Conservation (phyloP, 352 stramenopile species). For the Globisporangium acanthophoron region DNA sequence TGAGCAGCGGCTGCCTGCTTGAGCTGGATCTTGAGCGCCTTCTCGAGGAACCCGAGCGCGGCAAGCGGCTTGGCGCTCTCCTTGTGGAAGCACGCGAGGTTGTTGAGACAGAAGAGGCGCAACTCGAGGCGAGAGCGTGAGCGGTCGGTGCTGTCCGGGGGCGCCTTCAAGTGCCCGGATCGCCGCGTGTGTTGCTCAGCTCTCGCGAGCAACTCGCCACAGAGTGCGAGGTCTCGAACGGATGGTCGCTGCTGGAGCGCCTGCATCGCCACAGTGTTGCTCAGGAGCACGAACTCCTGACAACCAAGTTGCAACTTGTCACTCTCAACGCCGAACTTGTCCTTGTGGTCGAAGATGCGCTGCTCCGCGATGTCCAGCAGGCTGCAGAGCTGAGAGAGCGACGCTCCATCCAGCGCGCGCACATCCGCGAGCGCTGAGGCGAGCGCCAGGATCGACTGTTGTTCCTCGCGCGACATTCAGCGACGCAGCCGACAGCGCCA, state of each 20-base stretch:
- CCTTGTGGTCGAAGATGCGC: conserved; percentile 43
- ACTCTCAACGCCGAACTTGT: conserved; percentile 29
- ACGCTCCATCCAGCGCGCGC: conserved; percentile 5
- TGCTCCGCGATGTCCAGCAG: conserved; percentile 34
- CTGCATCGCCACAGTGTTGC: conserved; percentile 54
- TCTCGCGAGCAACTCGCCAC: conserved; percentile 22
- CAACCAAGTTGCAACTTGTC: conserved; percentile 46
- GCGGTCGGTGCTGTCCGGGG: conserved; percentile 13
- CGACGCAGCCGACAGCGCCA: neutral
- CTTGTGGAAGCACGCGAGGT: conserved; percentile 57
- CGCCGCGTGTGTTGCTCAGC: conserved; percentile 54
- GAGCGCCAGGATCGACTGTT: conserved; percentile 36
- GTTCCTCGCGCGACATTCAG: conserved; percentile 19
- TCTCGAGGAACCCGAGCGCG: conserved; percentile 41
- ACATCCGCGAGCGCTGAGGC: conserved; percentile 31
- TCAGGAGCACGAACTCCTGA: conserved; percentile 60
- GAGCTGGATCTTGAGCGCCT: conserved; percentile 40
- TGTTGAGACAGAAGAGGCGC: conserved; percentile 56
- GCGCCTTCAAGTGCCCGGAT: conserved; percentile 29
- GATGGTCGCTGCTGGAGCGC: conserved; percentile 18
- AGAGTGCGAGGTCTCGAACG: conserved; percentile 10
- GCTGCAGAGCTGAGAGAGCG: conserved; percentile 10
- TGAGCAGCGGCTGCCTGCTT: conserved; percentile 9
- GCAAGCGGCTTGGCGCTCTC: conserved; percentile 30
- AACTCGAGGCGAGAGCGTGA: conserved; percentile 24